phyloP scores from a whole-genome alignment of 208 protist species.

The Angomonas desouzai region DNA sequence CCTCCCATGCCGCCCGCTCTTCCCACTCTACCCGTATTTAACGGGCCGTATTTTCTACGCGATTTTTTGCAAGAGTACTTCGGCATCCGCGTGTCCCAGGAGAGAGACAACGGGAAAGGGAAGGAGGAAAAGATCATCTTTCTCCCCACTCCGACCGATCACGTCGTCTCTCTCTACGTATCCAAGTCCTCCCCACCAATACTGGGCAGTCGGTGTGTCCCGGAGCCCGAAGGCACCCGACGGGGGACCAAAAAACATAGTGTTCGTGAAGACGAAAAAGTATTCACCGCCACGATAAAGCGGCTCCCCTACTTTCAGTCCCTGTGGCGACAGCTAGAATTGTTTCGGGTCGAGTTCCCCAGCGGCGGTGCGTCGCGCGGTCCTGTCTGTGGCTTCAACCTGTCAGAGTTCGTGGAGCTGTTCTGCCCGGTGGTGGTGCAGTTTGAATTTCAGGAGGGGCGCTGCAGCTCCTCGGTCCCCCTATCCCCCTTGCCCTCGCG shows the following conservation, averaged over 20 bases:
- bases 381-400: background rate
- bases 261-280: background rate
- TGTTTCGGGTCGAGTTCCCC: background rate
- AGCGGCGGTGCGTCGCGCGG: background rate
- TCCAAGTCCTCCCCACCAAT: background rate
- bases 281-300: background rate
- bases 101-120: background rate
- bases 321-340: background rate
- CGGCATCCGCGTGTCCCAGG: background rate
- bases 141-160: background rate
- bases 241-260: background rate
- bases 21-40: background rate
- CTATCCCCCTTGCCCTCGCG: background rate
- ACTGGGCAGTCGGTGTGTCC: background rate
- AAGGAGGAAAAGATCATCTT: background rate
- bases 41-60: background rate
- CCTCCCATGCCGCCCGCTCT: background rate
- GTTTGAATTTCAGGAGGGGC: constrained; percentile 4
- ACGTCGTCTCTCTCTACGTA: background rate
- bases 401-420: background rate
- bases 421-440: constrained; percentile 1
- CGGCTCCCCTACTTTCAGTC: constrained; percentile 4
- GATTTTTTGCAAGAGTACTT: background rate
- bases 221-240: background rate
- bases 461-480: background rate